Percentiles rank a stretch among this genome's conserved stretches.
These are phyloP conservation scores for Backusella psychrophila DNA, from an alignment of 192 early-diverging fungal species.

Conservation along the genomic window DNA sequence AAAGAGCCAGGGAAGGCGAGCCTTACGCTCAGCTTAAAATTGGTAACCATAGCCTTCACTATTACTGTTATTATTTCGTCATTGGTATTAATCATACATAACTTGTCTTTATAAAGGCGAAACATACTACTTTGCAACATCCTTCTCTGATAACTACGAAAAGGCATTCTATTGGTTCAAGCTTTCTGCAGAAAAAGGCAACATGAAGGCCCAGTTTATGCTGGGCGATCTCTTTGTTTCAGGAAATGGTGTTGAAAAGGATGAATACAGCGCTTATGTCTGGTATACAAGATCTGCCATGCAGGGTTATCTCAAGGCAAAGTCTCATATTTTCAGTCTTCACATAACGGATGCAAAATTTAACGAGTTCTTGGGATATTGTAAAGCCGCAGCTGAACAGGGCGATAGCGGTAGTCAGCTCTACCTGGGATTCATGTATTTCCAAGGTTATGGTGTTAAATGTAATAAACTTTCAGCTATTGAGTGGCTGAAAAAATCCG, in stretches of 20 bases:
- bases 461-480: not conserved
- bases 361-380: not conserved
- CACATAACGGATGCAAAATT: not conserved
- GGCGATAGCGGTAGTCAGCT: not conserved
- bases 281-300: not conserved
- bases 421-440: not conserved
- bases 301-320: not conserved
- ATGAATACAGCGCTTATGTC: not conserved
- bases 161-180: not conserved
- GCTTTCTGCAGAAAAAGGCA: not conserved
- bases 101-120: not conserved
- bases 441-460: not conserved
- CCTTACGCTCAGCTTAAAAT: not conserved
- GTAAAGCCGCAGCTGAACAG: not conserved
- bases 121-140: not conserved
- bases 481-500: not conserved
- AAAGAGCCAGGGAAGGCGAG: not conserved
- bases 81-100: not conserved
- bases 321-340: not conserved
- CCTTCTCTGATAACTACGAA: not conserved
- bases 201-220: not conserved
- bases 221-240: not conserved
- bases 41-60: not conserved
- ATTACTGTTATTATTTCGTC: not conserved
- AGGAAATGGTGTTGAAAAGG: not conserved